Evolutionary conservation across 352 stramenopile genomes (phyloP), one percentile per base, ranked within the genome.

Genomic region (Pythium aphanidermatum): DNA sequence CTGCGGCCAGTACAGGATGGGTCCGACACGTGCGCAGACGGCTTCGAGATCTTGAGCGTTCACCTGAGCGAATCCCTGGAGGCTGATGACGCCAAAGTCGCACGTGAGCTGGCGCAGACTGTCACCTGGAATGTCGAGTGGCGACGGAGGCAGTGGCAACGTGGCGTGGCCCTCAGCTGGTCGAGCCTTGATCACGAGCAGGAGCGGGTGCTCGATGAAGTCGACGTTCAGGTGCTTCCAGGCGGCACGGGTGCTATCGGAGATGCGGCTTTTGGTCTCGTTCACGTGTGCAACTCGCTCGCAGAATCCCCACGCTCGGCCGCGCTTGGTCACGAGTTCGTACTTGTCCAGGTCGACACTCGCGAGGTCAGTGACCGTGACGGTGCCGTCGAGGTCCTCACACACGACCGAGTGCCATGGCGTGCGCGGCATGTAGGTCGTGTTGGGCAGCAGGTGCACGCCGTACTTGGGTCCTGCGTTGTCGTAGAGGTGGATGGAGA

Each of bases 381-480:
- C 26, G 13, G 38, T 51, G 48, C 48, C 48, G 28, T 51, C 38
- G 2, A 16, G 8, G 33, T 51, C 20, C 17, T 51, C 25, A 13
- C 40, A 53, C 2, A 56, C 32, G 3, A 38, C 37, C 14, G 27
- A 56, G 42, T 56, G 48, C 48, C 48, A 56, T 13, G 48, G 48
- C 35, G 48, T 56, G 12, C 20, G 44, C 5, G 48, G 48, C 4
- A 36, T 35, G 31, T 14, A 21, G 20, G 20, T 40, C 11, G 11
- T 7, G 16, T 28, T 14, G 16, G 48, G 48, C 4, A 56, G 38
- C 9, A 56, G 38, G 2, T 43, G 40, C 25, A 56, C 33, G 19
- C 48, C 48, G 29, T 43, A 56, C 43, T 56, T 56, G 24, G 48
- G 48, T 16, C 48, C 48, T 10, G 48, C 48, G 28, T 56, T 56